Evolutionary conservation across 371 early-diverging fungal genomes (phyloP).

Genomic region (Mucor irregularis): DNA sequence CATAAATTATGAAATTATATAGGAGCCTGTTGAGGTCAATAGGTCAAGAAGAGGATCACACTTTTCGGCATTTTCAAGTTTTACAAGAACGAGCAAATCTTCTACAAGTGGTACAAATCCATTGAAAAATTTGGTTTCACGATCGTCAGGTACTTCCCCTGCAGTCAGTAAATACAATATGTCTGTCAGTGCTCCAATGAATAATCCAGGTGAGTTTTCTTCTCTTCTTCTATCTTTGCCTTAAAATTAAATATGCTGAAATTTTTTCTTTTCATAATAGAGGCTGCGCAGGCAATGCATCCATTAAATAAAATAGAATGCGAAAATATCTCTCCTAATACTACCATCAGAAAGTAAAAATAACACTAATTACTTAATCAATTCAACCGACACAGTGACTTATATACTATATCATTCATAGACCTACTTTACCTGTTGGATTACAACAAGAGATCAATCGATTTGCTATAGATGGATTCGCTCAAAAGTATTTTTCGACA

Average conservation of each 20-base stretch:
- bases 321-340: neutral
- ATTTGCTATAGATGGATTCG: slow-evolving; percentile 91
- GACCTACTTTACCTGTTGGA: slow-evolving; percentile 59
- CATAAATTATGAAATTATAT: neutral
- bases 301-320: slow-evolving; percentile 36
- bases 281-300: slow-evolving; percentile 53
- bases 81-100: slow-evolving; percentile 22
- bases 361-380: neutral
- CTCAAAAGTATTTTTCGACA: slow-evolving; percentile 86
- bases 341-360: slow-evolving; percentile 17
- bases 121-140: slow-evolving; percentile 30
- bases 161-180: slow-evolving; percentile 10
- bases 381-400: neutral
- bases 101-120: slow-evolving; percentile 26
- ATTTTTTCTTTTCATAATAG: slow-evolving; percentile 21
- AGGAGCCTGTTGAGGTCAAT: slow-evolving; percentile 13
- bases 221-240: neutral
- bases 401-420: slow-evolving; percentile 9
- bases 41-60: slow-evolving; percentile 31
- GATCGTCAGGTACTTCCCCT: slow-evolving; percentile 14
- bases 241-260: neutral
- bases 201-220: slow-evolving; percentile 31
- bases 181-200: slow-evolving; percentile 5
- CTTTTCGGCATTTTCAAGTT: slow-evolving; percentile 31
- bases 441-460: slow-evolving; percentile 74